Conservation (phyloP, 306 rosid species). For the Sophora flavescens region DNA sequence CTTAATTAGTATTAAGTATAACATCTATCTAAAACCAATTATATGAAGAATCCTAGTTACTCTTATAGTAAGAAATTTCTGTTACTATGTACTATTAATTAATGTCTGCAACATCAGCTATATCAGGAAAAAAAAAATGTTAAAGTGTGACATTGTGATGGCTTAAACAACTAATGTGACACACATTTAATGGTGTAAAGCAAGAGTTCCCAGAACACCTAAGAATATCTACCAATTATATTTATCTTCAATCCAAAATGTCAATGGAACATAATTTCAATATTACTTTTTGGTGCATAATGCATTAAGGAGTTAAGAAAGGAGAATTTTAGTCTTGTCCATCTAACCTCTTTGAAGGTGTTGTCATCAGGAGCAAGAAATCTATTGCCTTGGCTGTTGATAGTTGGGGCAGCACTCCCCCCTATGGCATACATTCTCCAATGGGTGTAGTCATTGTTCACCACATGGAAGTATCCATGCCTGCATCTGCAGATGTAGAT, state of each 20-base stretch:
- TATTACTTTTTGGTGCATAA: neutral
- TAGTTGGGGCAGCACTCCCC: constrained; percentile 91
- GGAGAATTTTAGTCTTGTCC: neutral
- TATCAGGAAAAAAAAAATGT: too few relatives aligned
- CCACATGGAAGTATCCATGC: constrained; percentile 96
- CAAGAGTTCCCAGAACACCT: too few relatives aligned
- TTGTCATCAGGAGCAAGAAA: constrained; percentile 75
- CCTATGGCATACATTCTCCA: constrained; percentile 96
- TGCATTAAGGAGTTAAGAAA: neutral
- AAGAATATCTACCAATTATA: neutral
- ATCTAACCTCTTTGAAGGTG: constrained; percentile 74
- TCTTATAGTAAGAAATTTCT: neutral
- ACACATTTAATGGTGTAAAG: too few relatives aligned
- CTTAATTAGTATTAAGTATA: constrained; percentile 19
- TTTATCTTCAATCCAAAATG: constrained; percentile 8
- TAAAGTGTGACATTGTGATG: too few relatives aligned
- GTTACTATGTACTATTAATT: neutral
- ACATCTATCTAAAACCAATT: constrained; percentile 9
- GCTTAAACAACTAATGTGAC: too few relatives aligned
- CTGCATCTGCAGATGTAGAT: constrained; percentile 72
- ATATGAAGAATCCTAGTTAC: neutral
- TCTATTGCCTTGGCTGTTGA: constrained; percentile 93
- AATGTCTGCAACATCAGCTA: neutral
- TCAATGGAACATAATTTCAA: neutral
- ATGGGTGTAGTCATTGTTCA: constrained; percentile 90